These are phyloP conservation scores for Porcisia hertigi DNA, from an alignment of 208 protist species.

Conservation along the genomic window DNA sequence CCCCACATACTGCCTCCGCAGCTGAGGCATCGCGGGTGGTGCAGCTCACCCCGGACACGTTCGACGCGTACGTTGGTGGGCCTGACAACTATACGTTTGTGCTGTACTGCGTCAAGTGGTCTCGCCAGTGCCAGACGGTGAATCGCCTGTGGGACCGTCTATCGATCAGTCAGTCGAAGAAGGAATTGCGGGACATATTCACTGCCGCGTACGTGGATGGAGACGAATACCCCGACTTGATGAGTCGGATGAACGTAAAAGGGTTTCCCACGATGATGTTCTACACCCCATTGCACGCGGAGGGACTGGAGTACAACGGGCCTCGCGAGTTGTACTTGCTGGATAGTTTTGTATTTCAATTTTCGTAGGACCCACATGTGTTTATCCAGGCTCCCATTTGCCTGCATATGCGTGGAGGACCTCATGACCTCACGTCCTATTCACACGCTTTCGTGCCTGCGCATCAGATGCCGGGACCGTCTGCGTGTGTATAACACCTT, in stretches of 20 bases:
- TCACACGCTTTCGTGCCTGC: not conserved
- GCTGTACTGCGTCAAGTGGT: constrained; percentile 75
- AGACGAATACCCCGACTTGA: constrained; percentile 52
- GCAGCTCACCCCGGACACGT: constrained; percentile 58
- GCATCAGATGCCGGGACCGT: not conserved
- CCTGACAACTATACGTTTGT: constrained; percentile 68
- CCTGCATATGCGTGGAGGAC: not conserved
- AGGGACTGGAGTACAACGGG: constrained; percentile 63
- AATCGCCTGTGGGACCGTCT: constrained; percentile 58
- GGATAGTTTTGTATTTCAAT: constrained; percentile 86
- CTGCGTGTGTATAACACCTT: no score
- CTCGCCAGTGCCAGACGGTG: constrained; percentile 40
- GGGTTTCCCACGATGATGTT: constrained; percentile 64
- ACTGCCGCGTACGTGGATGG: constrained; percentile 66
- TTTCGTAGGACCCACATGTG: constrained; percentile 32
- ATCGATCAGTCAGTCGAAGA: constrained; percentile 68
- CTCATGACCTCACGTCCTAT: not conserved
- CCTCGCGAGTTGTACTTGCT: constrained; percentile 43
- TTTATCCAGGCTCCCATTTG: not conserved
- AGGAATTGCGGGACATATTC: constrained; percentile 56
- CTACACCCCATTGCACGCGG: constrained; percentile 68
- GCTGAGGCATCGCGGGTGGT: constrained; percentile 50
- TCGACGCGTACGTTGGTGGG: constrained; percentile 57
- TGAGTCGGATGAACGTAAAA: constrained; percentile 43
- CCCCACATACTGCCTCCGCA: not conserved